These are phyloP conservation scores for Nevesoporus exiguus DNA, from an alignment of 768 basidiomycete genomes.

Conservation along the genomic window DNA sequence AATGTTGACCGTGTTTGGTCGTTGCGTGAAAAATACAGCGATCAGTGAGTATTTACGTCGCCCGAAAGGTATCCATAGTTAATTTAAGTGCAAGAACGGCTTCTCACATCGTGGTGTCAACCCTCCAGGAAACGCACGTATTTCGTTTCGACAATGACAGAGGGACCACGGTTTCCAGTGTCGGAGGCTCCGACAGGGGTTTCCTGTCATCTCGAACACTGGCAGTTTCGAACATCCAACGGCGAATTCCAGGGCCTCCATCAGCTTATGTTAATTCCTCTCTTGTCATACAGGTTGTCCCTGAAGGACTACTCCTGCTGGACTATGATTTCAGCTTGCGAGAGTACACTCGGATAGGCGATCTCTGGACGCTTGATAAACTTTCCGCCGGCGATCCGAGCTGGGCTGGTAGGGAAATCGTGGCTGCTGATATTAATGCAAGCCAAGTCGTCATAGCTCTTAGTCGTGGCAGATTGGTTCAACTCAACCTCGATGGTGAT, in stretches of 20 bases:
- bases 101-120: conserved; percentile 59
- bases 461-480: conserved; percentile 47
- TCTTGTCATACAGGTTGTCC: conserved; percentile 72
- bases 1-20: conserved; percentile 64
- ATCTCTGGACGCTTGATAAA: conserved; percentile 39
- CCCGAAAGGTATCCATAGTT: background rate
- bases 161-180: conserved; percentile 15
- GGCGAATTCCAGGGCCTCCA: conserved; percentile 20
- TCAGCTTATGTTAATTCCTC: conserved; percentile 42
- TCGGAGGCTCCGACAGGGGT: conserved; percentile 42
- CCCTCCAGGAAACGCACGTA: conserved; percentile 50
- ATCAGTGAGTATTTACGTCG: conserved; percentile 40
- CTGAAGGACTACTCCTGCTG: conserved; percentile 50
- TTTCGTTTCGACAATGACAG: conserved; percentile 44
- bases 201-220: conserved; percentile 58
- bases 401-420: conserved; percentile 44
- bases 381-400: conserved; percentile 18
- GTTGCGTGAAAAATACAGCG: conserved; percentile 44
- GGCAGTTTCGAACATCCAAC: conserved; percentile 55
- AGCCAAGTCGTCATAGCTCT: conserved; percentile 66
- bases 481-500: conserved; percentile 47
- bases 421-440: conserved; percentile 65
- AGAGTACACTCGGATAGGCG: conserved; percentile 39
- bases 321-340: conserved; percentile 48
- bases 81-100: conserved; percentile 39